A percentile compares a stretch with the other conserved stretches of the same genome.
phyloP scores from a whole-genome alignment of 805 yeast genomes.

The Yarrowia sp. region DNA sequence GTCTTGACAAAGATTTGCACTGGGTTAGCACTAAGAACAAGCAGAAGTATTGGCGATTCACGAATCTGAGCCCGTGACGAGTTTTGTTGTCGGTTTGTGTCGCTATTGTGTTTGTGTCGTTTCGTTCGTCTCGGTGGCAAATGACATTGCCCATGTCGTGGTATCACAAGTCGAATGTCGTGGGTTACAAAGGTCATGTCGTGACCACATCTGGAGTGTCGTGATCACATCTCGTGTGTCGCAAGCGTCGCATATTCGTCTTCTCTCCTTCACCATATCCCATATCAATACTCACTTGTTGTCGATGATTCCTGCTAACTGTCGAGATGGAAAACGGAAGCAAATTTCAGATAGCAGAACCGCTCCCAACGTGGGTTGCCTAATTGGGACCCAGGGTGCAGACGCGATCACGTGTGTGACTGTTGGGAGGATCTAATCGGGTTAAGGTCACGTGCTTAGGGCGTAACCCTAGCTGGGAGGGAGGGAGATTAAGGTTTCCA shows the following conservation, averaged over 20 bases:
- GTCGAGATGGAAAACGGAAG: slow-evolving; percentile 38
- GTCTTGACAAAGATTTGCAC: slow-evolving; percentile 95
- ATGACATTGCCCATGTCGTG: background rate
- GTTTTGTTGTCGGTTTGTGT: too few species aligned
- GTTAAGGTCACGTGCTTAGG: background rate
- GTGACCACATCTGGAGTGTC: background rate
- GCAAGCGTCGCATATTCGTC: too few species aligned
- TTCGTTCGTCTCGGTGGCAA: background rate
- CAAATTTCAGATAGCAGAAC: slow-evolving; percentile 36
- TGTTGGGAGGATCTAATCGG: slow-evolving; percentile 2
- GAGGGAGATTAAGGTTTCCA: too few species aligned
- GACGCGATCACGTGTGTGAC: slow-evolving; percentile 34
- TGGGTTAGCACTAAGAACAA: slow-evolving; percentile 33
- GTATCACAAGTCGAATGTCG: background rate
- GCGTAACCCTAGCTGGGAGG: slow-evolving; percentile 20
- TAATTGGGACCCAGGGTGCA: slow-evolving; percentile 19
- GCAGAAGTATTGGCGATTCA: too few species aligned
- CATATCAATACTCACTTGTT: slow-evolving; percentile 31
- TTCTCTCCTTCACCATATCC: background rate
- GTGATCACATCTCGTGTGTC: too few species aligned
- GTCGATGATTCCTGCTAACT: slow-evolving; percentile 39
- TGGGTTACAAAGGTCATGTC: background rate
- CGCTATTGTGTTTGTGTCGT: too few species aligned
- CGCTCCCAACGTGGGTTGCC: slow-evolving; percentile 38
- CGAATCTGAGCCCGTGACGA: too few species aligned